These are phyloP conservation scores for Castanea crenata DNA, from an alignment of 306 rosid genomes.

Conservation along the genomic window DNA sequence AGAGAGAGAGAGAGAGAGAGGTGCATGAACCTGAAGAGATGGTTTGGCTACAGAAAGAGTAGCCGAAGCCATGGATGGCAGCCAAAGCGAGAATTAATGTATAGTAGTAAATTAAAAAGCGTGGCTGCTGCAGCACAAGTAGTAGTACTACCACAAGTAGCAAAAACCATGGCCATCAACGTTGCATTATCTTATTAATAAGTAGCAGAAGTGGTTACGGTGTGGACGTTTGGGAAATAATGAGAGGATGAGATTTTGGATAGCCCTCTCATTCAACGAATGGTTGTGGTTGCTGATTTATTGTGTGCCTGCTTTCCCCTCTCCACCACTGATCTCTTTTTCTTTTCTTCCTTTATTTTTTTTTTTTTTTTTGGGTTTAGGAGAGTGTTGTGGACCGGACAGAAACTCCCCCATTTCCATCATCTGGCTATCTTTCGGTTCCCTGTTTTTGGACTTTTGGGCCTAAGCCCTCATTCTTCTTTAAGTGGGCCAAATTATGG, in stretches of 20 bases:
- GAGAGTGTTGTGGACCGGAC: too few relatives aligned
- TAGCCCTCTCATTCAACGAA: constrained; percentile 55
- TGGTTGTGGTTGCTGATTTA: constrained; percentile 54
- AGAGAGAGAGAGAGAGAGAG: not conserved
- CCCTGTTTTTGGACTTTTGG: constrained; percentile 14
- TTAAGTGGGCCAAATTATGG: not conserved
- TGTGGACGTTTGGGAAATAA: constrained; percentile 47
- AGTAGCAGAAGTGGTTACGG: constrained; percentile 7
- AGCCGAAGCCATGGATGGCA: constrained; percentile 69
- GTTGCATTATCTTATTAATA: too few relatives aligned
- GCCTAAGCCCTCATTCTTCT: constrained; percentile 9
- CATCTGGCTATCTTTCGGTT: constrained; percentile 19
- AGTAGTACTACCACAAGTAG: too few relatives aligned
- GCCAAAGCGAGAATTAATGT: too few relatives aligned
- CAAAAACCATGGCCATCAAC: too few relatives aligned
- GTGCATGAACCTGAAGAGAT: constrained; percentile 65
- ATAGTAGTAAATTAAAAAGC: too few relatives aligned
- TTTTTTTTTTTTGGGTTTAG: too few relatives aligned
- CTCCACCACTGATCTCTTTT: too few relatives aligned
- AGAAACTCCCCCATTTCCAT: not conserved
- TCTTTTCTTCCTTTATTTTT: too few relatives aligned
- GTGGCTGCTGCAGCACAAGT: too few relatives aligned
- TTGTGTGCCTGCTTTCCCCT: not conserved
- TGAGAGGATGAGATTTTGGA: constrained; percentile 81
- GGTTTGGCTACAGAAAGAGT: constrained; percentile 90